Base-by-base conservation (phyloP, 345 rosid species). In the Raphanus sativus region DNA sequence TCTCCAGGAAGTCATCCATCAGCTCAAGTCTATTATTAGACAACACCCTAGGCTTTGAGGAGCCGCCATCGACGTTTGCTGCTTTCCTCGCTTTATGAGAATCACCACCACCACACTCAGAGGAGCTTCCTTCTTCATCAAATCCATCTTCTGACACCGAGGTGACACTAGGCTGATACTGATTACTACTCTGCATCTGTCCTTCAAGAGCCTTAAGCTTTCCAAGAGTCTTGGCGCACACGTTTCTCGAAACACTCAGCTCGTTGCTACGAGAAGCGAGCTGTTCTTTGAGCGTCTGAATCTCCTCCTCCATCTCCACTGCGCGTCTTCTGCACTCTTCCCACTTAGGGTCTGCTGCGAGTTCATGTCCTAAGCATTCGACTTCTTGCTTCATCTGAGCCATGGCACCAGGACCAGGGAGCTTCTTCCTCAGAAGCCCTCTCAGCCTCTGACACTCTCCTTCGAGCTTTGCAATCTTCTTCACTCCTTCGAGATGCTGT, bases 391-490 rank as follows among this genome's bases (percentile, higher is more conserved):
- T 93, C 94, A 93, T 93, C 60, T 89, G 92, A 52, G 98, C 97
- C 81, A 89, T 74, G 69, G 97, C 98, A 81, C 91, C 97, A 78
- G 97, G 93, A 72, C 98, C 98, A 12, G 97, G 98, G 85, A 90
- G 87, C 80, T 87, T 90, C 86, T 85, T 93, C 70, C 90, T 80
- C 1, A 93, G 78, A 33, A 93, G 90, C 42, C 90, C 80, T 10
- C 91, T 94, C 12, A 93, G 77, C 50, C 97, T 86, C 76, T 90
- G 98, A 83, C 98, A 92, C 77, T 92, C 98, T 58, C 88, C 88
- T 81, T 92, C 98, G 65, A 92, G 87, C 75, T 92, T 90, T 5
- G 89, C 83, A 56, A 90, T 85, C 80, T 84, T 90, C 60, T 86
- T 88, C 10, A 86, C 88, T 70, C 90, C 86, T 75, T 88, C 96